A percentile compares a stretch with the other conserved stretches of the same genome.
These are phyloP conservation scores for Candida maris DNA, from an alignment of 805 yeast species.

Conservation along the genomic window DNA sequence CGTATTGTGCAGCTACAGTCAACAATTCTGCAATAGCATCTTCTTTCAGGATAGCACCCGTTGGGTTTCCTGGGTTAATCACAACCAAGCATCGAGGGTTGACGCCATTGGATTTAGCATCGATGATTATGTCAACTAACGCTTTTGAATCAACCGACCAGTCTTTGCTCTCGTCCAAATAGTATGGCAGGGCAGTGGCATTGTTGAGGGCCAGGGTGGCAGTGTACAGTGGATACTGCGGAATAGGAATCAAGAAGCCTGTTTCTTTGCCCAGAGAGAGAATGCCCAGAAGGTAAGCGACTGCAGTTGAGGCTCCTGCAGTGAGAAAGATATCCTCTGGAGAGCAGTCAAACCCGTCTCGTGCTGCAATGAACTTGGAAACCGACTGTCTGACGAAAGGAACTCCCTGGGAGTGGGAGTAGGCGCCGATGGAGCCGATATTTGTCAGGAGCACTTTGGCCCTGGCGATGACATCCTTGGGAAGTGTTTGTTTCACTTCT, in stretches of 20 bases:
- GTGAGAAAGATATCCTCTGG: conserved; percentile 80
- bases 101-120: conserved; percentile 49
- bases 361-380: conserved; percentile 69
- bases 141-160: conserved; percentile 82
- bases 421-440: conserved; percentile 89
- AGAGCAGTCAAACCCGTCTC: conserved; percentile 72
- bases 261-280: conserved; percentile 63
- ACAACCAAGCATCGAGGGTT: conserved; percentile 79
- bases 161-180: conserved; percentile 68
- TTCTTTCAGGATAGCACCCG: conserved; percentile 75
- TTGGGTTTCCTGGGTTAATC: conserved; percentile 98
- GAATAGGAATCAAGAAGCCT: conserved; percentile 91
- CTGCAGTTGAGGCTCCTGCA: conserved; percentile 94
- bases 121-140: conserved; percentile 51
- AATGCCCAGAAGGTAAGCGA: conserved; percentile 69
- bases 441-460: conserved; percentile 58
- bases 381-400: conserved; percentile 67
- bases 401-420: conserved; percentile 91
- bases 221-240: conserved; percentile 95
- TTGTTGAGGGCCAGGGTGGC: conserved; percentile 87
- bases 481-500: conserved; percentile 35
- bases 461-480: conserved; percentile 69
- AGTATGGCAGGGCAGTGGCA: conserved; percentile 82
- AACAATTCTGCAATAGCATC: conserved; percentile 69
- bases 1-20: conserved; percentile 76